These are phyloP conservation scores for Cystobasidium tubakii DNA, from an alignment of 768 basidiomycete genomes.

Conservation along the genomic window DNA sequence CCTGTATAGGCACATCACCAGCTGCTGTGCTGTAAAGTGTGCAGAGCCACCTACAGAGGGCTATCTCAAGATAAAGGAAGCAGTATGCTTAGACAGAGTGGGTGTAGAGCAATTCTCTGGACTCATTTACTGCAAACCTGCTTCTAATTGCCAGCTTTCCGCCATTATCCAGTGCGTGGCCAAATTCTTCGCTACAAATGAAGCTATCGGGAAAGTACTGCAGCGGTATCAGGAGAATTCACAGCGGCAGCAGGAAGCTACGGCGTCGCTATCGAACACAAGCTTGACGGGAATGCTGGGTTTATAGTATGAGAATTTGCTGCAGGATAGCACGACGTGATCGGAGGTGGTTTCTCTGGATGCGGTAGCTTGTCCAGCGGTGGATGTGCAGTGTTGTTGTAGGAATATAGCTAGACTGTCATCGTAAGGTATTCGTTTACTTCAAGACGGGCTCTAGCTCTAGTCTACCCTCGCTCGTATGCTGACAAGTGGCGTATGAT, in stretches of 20 bases:
- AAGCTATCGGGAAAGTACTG: slow-evolving; percentile 12
- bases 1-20: slow-evolving; percentile 8
- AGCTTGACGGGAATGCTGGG: slow-evolving; percentile 10
- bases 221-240: slow-evolving; percentile 20
- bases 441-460: too few relatives aligned
- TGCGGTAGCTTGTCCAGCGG: not conserved
- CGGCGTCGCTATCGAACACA: not conserved
- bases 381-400: slow-evolving; percentile 7
- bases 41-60: slow-evolving; percentile 25
- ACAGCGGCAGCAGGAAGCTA: slow-evolving; percentile 12
- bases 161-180: not conserved
- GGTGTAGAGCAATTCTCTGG: not conserved
- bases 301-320: not conserved
- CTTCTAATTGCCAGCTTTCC: not conserved
- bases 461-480: too few relatives aligned
- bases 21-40: slow-evolving; percentile 1
- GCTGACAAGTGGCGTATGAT: too few relatives aligned
- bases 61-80: slow-evolving; percentile 18
- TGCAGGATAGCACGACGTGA: not conserved
- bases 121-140: too few relatives aligned
- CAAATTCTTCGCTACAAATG: slow-evolving; percentile 5
- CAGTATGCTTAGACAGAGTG: slow-evolving; percentile 17
- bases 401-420: not conserved
- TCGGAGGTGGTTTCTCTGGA: too few relatives aligned
- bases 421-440: too few relatives aligned